A percentile compares a stretch with the other conserved stretches of the same genome.
phyloP scores from a whole-genome alignment of 176 grass and related monocot genomes.

The Juncus effusus region DNA sequence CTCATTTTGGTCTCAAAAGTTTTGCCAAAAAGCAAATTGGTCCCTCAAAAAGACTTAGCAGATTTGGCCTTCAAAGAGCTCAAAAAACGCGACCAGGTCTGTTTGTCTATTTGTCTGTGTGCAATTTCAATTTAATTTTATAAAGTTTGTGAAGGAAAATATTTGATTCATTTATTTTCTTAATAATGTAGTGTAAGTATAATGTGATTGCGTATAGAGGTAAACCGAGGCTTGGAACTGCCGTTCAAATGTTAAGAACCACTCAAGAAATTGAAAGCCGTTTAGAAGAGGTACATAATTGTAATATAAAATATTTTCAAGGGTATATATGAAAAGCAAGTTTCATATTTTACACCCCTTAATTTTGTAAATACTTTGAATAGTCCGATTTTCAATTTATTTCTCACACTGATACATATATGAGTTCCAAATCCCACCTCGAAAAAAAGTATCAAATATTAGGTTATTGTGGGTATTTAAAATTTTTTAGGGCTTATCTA shows the following conservation, averaged over 20 bases:
- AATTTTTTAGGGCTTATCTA: neutral
- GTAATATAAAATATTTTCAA: too few species aligned
- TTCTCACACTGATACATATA: neutral
- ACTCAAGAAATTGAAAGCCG: slow-evolving; percentile 72
- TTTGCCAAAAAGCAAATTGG: slow-evolving; percentile 80
- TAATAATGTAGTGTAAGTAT: slow-evolving; percentile 53
- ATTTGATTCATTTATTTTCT: slow-evolving; percentile 22
- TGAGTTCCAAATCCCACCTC: neutral
- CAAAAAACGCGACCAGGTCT: slow-evolving; percentile 71
- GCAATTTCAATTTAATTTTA: too few species aligned
- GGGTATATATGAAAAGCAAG: too few species aligned
- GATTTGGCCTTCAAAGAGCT: slow-evolving; percentile 82
- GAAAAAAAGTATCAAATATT: neutral
- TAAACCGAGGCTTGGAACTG: slow-evolving; percentile 79
- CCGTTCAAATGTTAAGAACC: slow-evolving; percentile 57
- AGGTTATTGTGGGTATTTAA: slow-evolving; percentile 1
- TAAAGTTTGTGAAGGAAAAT: neutral
- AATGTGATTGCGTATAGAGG: slow-evolving; percentile 82
- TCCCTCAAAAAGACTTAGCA: slow-evolving; percentile 90
- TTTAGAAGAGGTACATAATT: slow-evolving; percentile 56
- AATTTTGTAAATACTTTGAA: too few species aligned
- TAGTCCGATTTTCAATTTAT: neutral
- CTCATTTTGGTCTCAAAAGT: slow-evolving; percentile 72
- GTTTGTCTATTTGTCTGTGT: slow-evolving; percentile 2
- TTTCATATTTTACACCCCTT: too few species aligned